A percentile compares a stretch with the other conserved stretches of the same genome.
Conservation (phyloP, 257 asterid genomes). For the Rhazya stricta region DNA sequence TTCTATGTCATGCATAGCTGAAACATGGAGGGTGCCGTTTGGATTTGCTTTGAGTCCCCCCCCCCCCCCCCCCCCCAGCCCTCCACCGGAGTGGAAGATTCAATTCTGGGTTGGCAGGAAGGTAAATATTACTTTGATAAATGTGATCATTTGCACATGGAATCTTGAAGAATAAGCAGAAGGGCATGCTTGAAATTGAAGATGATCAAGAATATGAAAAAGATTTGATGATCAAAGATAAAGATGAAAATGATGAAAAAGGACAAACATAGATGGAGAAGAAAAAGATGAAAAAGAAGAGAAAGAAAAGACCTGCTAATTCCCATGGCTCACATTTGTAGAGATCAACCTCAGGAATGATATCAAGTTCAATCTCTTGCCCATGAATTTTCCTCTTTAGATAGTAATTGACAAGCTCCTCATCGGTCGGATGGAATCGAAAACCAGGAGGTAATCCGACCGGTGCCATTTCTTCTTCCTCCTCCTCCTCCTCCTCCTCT, state of each 20-base stretch:
- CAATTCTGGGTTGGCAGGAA: too few species aligned
- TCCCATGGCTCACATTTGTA: conserved; percentile 99
- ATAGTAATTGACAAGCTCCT: conserved; percentile 87
- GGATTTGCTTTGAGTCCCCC: too few species aligned
- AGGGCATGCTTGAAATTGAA: background rate
- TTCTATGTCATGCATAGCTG: background rate
- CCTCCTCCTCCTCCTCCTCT: background rate
- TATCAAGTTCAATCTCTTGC: conserved; percentile 78
- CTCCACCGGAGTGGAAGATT: too few species aligned
- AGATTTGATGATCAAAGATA: background rate
- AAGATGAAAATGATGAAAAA: background rate
- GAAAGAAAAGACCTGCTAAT: conserved; percentile 55
- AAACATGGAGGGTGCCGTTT: background rate
- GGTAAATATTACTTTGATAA: too few species aligned
- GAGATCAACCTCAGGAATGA: conserved; percentile 93
- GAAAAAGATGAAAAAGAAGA: background rate
- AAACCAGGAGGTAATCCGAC: conserved; percentile 96
- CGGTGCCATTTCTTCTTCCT: conserved; percentile 53
- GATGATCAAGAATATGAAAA: background rate
- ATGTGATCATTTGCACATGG: too few species aligned
- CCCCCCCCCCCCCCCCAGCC: too few species aligned
- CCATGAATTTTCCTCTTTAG: conserved; percentile 87
- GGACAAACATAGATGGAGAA: background rate
- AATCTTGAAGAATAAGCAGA: background rate
- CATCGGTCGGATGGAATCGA: conserved; percentile 94